These are phyloP conservation scores for Rhynchosporium graminicola DNA, from an alignment of 2,329 filamentous ascomycete genomes.

Conservation along the genomic window DNA sequence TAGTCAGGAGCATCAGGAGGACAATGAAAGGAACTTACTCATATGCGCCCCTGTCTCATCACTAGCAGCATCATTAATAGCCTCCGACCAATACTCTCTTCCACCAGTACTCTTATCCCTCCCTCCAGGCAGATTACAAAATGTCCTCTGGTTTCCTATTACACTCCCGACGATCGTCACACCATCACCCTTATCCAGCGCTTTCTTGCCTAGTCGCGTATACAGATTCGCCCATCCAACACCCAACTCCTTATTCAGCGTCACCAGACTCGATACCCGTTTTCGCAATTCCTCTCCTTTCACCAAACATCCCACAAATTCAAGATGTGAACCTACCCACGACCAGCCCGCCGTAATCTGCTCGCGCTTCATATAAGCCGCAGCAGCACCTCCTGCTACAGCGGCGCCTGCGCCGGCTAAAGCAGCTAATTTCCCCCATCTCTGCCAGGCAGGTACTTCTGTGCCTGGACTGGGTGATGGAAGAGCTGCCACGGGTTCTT, in stretches of 20 bases:
- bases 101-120: slow-evolving; percentile 45
- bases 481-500: slow-evolving; percentile 44
- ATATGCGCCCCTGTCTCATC: slow-evolving; percentile 85
- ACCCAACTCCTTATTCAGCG: slow-evolving; percentile 62
- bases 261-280: slow-evolving; percentile 68
- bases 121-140: slow-evolving; percentile 72
- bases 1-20: too few species aligned
- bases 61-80: slow-evolving; percentile 74
- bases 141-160: slow-evolving; percentile 74
- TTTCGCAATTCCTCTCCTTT: slow-evolving; percentile 79
- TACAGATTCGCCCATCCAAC: slow-evolving; percentile 87
- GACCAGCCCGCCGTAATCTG: slow-evolving; percentile 73
- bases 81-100: slow-evolving; percentile 64
- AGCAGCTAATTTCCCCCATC: slow-evolving; percentile 83
- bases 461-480: slow-evolving; percentile 45
- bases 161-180: slow-evolving; percentile 57
- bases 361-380: slow-evolving; percentile 83
- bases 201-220: slow-evolving; percentile 74
- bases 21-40: slow-evolving; percentile 47
- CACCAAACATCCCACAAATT: slow-evolving; percentile 88
- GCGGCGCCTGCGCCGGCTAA: slow-evolving; percentile 82
- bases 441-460: slow-evolving; percentile 60
- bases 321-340: slow-evolving; percentile 88
- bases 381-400: slow-evolving; percentile 77
- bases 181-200: slow-evolving; percentile 51